Conservation (phyloP, 805 yeast genomes). For the Candida nonsorbophila region DNA sequence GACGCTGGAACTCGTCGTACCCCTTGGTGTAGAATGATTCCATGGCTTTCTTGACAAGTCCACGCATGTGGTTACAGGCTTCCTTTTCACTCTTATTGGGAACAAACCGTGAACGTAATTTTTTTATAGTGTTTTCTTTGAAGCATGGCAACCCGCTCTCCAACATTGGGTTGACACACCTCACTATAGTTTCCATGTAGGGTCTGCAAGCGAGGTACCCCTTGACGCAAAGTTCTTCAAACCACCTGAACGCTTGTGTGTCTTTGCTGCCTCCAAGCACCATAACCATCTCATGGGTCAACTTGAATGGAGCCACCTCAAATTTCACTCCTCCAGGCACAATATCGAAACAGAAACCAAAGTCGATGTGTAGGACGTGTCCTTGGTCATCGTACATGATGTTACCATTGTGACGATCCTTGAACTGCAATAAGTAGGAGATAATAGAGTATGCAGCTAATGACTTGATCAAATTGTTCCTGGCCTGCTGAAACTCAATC, state of each 20-base stretch:
- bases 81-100: conserved; percentile 78
- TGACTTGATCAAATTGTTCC: conserved; percentile 89
- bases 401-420: conserved; percentile 97
- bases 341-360: conserved; percentile 97
- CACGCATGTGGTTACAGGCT: conserved; percentile 73
- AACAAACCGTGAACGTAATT: conserved; percentile 72
- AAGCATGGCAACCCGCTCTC: conserved; percentile 95
- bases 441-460: conserved; percentile 92
- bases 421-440: conserved; percentile 85
- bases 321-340: conserved; percentile 98
- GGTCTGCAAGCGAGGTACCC: conserved; percentile 88
- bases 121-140: conserved; percentile 80
- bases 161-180: conserved; percentile 87
- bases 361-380: conserved; percentile 91
- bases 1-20: conserved; percentile 93
- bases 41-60: conserved; percentile 70
- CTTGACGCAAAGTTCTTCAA: conserved; percentile 91
- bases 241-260: conserved; percentile 88
- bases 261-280: conserved; percentile 89
- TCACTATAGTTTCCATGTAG: conserved; percentile 76
- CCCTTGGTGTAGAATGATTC: conserved; percentile 91
- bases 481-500: conserved; percentile 82
- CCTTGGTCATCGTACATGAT: conserved; percentile 95
- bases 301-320: conserved; percentile 96
- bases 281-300: conserved; percentile 92